A percentile compares a stretch with the other conserved stretches of the same genome.
Evolutionary conservation across 352 stramenopile genomes (phyloP).

Genomic region (Saprolegnia parasitica): DNA sequence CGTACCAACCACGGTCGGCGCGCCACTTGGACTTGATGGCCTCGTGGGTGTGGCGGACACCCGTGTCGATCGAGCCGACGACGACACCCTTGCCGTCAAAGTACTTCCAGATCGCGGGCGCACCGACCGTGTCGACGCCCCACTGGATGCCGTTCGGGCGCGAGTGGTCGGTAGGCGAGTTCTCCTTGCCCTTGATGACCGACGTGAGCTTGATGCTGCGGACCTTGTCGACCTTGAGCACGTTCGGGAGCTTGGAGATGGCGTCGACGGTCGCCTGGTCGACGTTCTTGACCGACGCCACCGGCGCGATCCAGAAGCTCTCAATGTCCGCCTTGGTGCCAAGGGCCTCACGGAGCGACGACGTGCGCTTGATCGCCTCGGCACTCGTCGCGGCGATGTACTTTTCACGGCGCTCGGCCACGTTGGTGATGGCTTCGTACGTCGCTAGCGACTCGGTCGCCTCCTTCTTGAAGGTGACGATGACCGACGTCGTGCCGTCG

Average conservation of each 20-base stretch:
- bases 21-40: constrained; percentile 34
- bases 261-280: background rate
- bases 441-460: background rate
- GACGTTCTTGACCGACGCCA: background rate
- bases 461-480: background rate
- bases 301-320: background rate
- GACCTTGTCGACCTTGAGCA: constrained; percentile 1
- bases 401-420: background rate
- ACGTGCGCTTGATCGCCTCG: background rate
- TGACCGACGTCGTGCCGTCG: background rate
- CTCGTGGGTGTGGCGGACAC: constrained; percentile 18
- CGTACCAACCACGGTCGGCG: constrained; percentile 44
- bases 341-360: background rate
- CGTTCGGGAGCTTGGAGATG: background rate
- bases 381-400: background rate
- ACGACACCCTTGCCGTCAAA: constrained; percentile 29
- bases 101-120: constrained; percentile 26
- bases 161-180: background rate
- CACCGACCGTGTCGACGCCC: constrained; percentile 26
- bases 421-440: background rate
- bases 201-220: background rate
- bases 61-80: constrained; percentile 31
- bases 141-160: constrained; percentile 6
- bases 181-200: background rate
- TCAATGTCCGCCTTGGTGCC: background rate